Conservation (phyloP, 192 early-diverging fungal species). For the Podila epigama region DNA sequence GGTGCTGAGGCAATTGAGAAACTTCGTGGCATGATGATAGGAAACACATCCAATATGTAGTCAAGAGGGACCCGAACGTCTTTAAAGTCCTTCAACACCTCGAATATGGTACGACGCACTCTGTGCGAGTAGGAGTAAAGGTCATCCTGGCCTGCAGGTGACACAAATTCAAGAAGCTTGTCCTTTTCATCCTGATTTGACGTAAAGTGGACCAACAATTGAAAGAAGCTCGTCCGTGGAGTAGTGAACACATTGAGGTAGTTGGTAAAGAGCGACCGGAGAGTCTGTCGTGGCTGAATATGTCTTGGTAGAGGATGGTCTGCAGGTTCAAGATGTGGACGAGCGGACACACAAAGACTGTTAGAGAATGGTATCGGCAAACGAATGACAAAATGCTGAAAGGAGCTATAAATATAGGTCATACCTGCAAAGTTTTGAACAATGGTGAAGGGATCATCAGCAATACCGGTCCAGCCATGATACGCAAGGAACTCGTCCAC, state of each 20-base stretch:
- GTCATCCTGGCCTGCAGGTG: constrained; percentile 86
- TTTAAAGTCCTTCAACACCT: constrained; percentile 87
- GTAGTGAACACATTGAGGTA: constrained; percentile 87
- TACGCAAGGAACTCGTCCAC: constrained; percentile 73
- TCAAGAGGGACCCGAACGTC: constrained; percentile 73
- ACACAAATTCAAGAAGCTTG: constrained; percentile 82
- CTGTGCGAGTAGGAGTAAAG: constrained; percentile 87
- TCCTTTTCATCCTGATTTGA: constrained; percentile 71
- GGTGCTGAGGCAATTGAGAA: constrained; percentile 88
- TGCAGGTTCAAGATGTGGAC: constrained; percentile 9
- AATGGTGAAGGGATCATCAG: constrained; percentile 67
- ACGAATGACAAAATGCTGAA: too few species aligned
- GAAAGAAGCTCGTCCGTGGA: constrained; percentile 92
- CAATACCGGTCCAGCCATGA: constrained; percentile 72
- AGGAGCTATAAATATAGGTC: too few species aligned
- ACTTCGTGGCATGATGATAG: constrained; percentile 75
- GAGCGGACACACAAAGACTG: too few species aligned
- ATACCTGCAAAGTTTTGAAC: constrained; percentile 57
- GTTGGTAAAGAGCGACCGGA: constrained; percentile 77
- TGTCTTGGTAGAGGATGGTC: constrained; percentile 59
- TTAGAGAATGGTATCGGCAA: too few species aligned
- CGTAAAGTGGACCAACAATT: constrained; percentile 84
- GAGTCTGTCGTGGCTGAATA: constrained; percentile 63
- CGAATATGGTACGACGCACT: constrained; percentile 79
- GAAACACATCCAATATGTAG: constrained; percentile 89